Base-by-base conservation (phyloP, 371 early-diverging fungal genomes). In the Actinomucor elegans region DNA sequence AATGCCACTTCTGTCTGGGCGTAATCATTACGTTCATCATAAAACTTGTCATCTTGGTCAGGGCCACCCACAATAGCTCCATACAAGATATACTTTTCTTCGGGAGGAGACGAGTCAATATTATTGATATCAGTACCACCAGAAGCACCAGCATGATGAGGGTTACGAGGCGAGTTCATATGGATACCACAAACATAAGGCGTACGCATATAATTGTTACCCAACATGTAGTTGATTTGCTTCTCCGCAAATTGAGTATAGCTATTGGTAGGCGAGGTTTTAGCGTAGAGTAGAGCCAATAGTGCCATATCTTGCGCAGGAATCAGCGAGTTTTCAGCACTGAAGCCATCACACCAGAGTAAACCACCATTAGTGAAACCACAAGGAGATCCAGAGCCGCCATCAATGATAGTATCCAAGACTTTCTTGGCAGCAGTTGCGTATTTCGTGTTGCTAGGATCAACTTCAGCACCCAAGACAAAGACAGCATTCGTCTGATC, bases 1-100 rank as follows among this genome's bases (percentile, higher is more conserved):
- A 86, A 44, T 3, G 86, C 84, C 6, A 83, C 86, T 62, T 75
- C 84, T 15, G 68, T 71, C 48, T 83, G 77, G 17, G 50, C 27
- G 64, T 70, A 81, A 37, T 81, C 67, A 15, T 61, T 45, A 12
- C 84, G 80, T 6, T 61, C 55, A 46, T 86, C 86, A 23, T 67
- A 58, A 38, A 80, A 84, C 5, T 72, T 61, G 44, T 86, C 86
- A 1, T 72, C 59, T 26, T 73, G 57, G 40, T 75, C 77, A 0
- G 86, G 86, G 8, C 86, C 86, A 24, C 86, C 86, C 5, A 86
- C 82, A 21, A 86, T 52, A 1, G 80, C 82, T 11, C 86, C 86
- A 55, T 81, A 83, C 9, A 86, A 58, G 0, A 73, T 57, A 55
- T 73, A 57, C 11, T 44, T 36, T 42, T 67, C 67, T 24, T 69